Evolutionary conservation across 768 basidiomycete species (phyloP).

Genomic region (Leccinellum albellum): DNA sequence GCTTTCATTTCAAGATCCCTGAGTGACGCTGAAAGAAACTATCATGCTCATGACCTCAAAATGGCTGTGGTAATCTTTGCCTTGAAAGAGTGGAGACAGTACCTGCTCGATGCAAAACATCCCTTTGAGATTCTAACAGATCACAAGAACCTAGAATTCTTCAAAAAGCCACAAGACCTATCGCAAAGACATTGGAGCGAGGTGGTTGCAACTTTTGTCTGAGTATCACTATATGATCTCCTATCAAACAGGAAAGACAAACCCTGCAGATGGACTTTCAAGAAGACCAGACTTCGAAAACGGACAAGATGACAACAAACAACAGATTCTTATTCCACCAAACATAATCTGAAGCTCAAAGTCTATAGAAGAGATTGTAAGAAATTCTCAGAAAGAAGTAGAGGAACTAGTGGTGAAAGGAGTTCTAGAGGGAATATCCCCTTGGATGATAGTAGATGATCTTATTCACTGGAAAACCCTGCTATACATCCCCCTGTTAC

Average conservation of each 20-base stretch:
- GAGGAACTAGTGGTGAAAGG: no score
- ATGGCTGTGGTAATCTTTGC: background rate
- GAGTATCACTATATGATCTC: background rate
- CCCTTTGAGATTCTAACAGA: conserved; percentile 29
- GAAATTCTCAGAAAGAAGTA: no score
- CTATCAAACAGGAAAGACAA: background rate
- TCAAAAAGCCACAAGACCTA: background rate
- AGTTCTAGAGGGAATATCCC: no score
- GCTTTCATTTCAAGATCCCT: background rate
- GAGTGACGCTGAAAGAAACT: background rate
- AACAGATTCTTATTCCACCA: background rate
- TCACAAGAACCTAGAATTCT: conserved; percentile 43
- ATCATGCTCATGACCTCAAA: background rate
- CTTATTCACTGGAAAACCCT: background rate
- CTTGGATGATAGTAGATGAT: background rate
- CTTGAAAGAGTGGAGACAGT: conserved; percentile 1
- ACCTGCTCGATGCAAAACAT: background rate
- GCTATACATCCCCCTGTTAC: background rate
- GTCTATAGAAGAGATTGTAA: no score
- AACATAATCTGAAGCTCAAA: no score
- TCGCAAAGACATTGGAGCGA: background rate
- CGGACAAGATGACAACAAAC: background rate
- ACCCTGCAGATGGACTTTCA: background rate
- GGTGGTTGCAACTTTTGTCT: background rate
- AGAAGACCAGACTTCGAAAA: background rate